Conservation (phyloP, 495 filamentous ascomycete species). For the Xanthoparmelia taractica region DNA sequence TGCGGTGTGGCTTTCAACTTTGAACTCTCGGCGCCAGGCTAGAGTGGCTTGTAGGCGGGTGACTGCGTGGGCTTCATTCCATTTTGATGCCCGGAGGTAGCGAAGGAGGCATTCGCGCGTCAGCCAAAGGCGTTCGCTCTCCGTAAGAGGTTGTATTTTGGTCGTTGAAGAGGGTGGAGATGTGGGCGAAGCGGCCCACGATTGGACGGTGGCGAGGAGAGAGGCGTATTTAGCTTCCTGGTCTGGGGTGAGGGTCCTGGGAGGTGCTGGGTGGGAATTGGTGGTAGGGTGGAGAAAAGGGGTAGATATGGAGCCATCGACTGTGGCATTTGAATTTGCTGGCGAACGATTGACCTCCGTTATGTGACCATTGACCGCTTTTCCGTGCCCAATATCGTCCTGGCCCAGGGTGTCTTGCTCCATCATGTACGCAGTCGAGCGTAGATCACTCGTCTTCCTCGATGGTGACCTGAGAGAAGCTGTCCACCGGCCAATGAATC, state of each 20-base stretch:
- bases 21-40: slow-evolving; percentile 84
- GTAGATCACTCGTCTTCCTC: neutral
- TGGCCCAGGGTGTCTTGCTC: neutral
- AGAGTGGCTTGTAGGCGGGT: slow-evolving; percentile 72
- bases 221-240: slow-evolving; percentile 76
- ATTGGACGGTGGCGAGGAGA: slow-evolving; percentile 57
- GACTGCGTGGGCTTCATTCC: slow-evolving; percentile 67
- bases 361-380: neutral
- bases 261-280: slow-evolving; percentile 44
- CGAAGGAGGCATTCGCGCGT: slow-evolving; percentile 87
- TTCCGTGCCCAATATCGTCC: neutral
- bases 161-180: slow-evolving; percentile 51
- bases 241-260: slow-evolving; percentile 56
- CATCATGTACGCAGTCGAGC: neutral
- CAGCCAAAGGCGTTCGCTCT: slow-evolving; percentile 79
- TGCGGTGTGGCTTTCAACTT: slow-evolving; percentile 60
- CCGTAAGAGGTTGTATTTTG: slow-evolving; percentile 53
- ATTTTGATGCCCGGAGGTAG: slow-evolving; percentile 89
- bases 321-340: slow-evolving; percentile 7
- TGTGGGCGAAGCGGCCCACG: slow-evolving; percentile 64
- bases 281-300: slow-evolving; percentile 61
- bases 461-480: neutral
- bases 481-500: neutral
- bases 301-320: slow-evolving; percentile 31
- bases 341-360: neutral